These are phyloP conservation scores for Hypoxylon rubiginosum DNA, from an alignment of 2,329 filamentous ascomycete genomes.

Conservation along the genomic window DNA sequence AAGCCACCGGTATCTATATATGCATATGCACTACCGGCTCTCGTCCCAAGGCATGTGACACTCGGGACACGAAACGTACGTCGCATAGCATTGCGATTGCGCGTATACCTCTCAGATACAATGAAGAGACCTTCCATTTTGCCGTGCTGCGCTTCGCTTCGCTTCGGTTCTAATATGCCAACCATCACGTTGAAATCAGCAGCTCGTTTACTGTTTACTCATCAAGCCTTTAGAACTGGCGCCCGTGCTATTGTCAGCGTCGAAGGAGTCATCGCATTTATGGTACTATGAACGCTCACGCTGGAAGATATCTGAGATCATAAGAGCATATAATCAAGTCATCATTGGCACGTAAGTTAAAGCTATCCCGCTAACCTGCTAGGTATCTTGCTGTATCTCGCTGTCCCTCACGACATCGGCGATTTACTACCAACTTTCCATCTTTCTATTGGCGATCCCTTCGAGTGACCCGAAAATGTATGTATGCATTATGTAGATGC, in stretches of 20 bases:
- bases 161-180: not conserved
- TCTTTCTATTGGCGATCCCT: conserved; percentile 18
- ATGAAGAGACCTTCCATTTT: not conserved
- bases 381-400: too few species aligned
- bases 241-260: conserved; percentile 15
- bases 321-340: conserved; percentile 11
- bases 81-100: not conserved
- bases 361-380: conserved; percentile 3
- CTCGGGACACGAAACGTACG: conserved; percentile 28
- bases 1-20: conserved; percentile 10
- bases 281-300: too few species aligned
- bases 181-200: conserved; percentile 25
- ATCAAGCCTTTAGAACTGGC: conserved; percentile 23
- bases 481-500: conserved; percentile 5
- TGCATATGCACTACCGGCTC: conserved; percentile 22
- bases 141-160: not conserved
- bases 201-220: not conserved
- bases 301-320: conserved; percentile 8
- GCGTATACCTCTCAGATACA: not conserved
- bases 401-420: conserved; percentile 31
- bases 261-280: conserved; percentile 8
- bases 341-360: conserved; percentile 24
- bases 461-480: conserved; percentile 15
- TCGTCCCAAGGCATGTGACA: conserved; percentile 38
- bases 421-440: conserved; percentile 28